Percentiles rank a stretch among this genome's conserved stretches.
Conservation (phyloP, 2,329 filamentous ascomycete genomes). For the Byssoonygena ceratinophila region DNA sequence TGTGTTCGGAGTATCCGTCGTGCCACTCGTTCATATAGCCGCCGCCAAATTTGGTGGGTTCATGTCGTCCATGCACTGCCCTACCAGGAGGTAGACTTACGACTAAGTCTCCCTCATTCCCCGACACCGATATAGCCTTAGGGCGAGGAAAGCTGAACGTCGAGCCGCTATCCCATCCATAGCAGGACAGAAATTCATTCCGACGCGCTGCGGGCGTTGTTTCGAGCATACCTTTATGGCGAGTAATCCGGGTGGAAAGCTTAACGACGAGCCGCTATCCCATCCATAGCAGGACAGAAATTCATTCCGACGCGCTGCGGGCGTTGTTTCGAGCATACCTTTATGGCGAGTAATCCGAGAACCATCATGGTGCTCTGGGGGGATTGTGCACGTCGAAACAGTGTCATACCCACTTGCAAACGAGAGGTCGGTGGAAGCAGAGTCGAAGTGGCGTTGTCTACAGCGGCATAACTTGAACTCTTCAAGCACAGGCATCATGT, state of each 20-base stretch:
- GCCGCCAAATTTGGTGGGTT: background rate
- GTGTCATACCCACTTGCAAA: slow-evolving; percentile 5
- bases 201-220: background rate
- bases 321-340: background rate
- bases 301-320: background rate
- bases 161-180: background rate
- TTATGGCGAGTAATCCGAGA: background rate
- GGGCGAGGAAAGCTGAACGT: background rate
- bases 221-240: background rate
- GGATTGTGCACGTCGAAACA: background rate
- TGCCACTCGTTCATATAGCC: too few species aligned
- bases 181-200: background rate
- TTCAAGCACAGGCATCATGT: background rate
- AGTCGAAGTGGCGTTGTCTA: background rate
- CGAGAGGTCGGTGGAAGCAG: background rate
- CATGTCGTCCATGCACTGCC: background rate
- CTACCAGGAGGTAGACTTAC: background rate
- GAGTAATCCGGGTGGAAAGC: background rate
- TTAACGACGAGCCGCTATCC: background rate
- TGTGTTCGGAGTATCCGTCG: background rate
- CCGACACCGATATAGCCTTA: background rate
- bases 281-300: background rate
- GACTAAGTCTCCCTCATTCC: background rate
- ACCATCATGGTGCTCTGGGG: too few species aligned
- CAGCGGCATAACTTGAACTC: slow-evolving; percentile 3